Base-by-base conservation (phyloP, 2,329 filamentous ascomycete genomes). In the Dissoconium aciculare region DNA sequence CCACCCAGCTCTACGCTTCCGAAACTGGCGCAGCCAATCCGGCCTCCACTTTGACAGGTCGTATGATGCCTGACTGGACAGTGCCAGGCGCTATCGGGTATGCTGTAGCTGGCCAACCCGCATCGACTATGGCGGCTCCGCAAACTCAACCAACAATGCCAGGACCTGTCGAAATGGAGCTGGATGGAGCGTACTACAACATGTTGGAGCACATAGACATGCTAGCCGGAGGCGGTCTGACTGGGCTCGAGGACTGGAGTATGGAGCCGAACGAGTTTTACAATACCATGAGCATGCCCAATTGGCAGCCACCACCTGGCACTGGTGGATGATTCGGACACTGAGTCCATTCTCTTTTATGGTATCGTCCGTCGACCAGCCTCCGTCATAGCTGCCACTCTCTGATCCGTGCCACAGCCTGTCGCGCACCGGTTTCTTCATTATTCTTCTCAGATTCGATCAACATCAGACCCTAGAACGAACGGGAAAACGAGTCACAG, bases 181-280 rank as follows among this genome's bases (percentile, higher is more conserved):
- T 46, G 5, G 43, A 45, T 19, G 26, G 27, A 5, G 36, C 43
- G 11, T 38, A 41, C 4, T 30, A 46, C 11, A 17, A 38, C 9
- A 40, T 44, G 14, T 31, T 47, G 5, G 37, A 35, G 11, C 34
- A 45, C n/a, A 36, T 43, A 31, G 33, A 29, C 27, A 33, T 31
- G 11, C 34, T 40, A 9, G 31, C 34, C 1, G 42, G 42, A 27
- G 43, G 38, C 14, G 46, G 38, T 4, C 31, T 49, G 11, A 42
- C 40, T 3, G 45, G 46, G 4, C 23, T 49, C 5, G 44, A 46
- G 13, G 37, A 43, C 17, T 49, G 46, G 46, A 31, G 30, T 3
- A 34, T 14, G 5, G 33, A 45, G 15, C 31, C 39, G 13, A 16
- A 33, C 3, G 37, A 43, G 21, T 16, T 39, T 23, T 26, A 19